phyloP scores from a whole-genome alignment of 2,329 filamentous ascomycete genomes.

The Sclerotinia spermophila region DNA sequence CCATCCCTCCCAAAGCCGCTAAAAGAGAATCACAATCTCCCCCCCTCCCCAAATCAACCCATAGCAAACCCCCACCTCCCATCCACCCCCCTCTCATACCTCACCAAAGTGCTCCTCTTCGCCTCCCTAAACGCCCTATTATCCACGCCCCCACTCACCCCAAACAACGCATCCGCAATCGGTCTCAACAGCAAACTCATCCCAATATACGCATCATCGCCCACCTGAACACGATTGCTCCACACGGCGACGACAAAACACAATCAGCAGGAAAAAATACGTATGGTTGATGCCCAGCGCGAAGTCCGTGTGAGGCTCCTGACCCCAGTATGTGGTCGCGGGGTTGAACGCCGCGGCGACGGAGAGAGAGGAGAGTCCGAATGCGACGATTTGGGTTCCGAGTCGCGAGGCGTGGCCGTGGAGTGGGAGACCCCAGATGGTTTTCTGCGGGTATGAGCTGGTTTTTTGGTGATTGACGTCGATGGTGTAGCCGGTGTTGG shows the following conservation, averaged over 20 bases:
- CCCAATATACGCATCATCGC: conserved; percentile 28
- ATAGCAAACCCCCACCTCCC: conserved; percentile 31
- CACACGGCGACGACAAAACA: conserved; percentile 33
- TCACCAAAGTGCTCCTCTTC: conserved; percentile 27
- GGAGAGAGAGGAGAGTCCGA: conserved; percentile 37
- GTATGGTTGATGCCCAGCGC: conserved; percentile 41
- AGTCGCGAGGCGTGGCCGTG: conserved; percentile 38
- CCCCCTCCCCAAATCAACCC: neutral
- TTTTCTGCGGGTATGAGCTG: conserved; percentile 44
- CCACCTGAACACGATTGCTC: conserved; percentile 33
- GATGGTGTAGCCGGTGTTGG: conserved; percentile 41
- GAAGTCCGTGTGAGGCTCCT: conserved; percentile 25
- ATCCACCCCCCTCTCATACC: conserved; percentile 29
- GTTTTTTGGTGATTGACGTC: conserved; percentile 30
- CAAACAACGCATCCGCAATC: conserved; percentile 33
- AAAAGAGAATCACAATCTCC: neutral
- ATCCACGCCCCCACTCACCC: conserved; percentile 26
- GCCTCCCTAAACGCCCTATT: conserved; percentile 29
- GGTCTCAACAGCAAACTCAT: conserved; percentile 33
- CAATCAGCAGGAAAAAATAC: conserved; percentile 43
- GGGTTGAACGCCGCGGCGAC: conserved; percentile 29
- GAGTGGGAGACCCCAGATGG: conserved; percentile 38
- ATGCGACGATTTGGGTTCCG: conserved; percentile 39
- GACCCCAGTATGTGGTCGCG: conserved; percentile 9
- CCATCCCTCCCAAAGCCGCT: neutral